Evolutionary conservation across 768 basidiomycete species (phyloP).

Genomic region (Coprinopsis cinerea): DNA sequence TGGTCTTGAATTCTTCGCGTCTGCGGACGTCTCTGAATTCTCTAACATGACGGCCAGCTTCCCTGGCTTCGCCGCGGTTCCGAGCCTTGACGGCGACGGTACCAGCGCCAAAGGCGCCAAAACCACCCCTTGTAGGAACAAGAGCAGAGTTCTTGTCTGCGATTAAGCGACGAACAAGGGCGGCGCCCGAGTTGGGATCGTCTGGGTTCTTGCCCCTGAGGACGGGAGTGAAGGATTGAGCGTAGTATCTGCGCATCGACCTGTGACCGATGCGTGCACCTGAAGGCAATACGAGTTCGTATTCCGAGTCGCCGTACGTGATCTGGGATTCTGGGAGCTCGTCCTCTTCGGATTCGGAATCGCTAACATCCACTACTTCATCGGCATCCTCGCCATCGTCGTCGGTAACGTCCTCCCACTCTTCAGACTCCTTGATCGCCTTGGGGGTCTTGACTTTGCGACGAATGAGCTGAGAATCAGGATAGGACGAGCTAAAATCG

Average conservation of each 20-base stretch:
- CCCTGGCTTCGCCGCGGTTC: conserved; percentile 91
- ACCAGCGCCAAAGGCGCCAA: conserved; percentile 79
- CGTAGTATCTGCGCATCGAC: conserved; percentile 78
- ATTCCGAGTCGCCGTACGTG: conserved; percentile 71
- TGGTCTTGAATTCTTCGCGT: conserved; percentile 81
- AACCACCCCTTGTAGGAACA: conserved; percentile 80
- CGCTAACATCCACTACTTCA: conserved; percentile 35
- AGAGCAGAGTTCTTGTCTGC: conserved; percentile 81
- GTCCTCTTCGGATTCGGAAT: conserved; percentile 21
- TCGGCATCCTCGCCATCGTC: conserved; percentile 39
- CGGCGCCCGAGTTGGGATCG: conserved; percentile 60
- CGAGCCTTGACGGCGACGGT: conserved; percentile 83
- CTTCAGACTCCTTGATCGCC: conserved; percentile 33
- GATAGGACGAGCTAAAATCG: conserved; percentile 83
- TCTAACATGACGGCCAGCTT: conserved; percentile 81
- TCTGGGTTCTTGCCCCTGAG: conserved; percentile 45
- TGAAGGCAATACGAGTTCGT: conserved; percentile 90
- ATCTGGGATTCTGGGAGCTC: conserved; percentile 48
- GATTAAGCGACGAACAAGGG: conserved; percentile 70
- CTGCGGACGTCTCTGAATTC: conserved; percentile 79
- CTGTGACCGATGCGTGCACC: conserved; percentile 92
- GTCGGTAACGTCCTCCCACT: conserved; percentile 40
- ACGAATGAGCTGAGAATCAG: conserved; percentile 31
- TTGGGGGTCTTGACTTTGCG: conserved; percentile 19
- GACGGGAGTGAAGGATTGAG: conserved; percentile 62